A percentile compares a stretch with the other conserved stretches of the same genome.
These are phyloP conservation scores for Diplodia corticola DNA, from an alignment of 2,329 filamentous ascomycete species.

Conservation along the genomic window DNA sequence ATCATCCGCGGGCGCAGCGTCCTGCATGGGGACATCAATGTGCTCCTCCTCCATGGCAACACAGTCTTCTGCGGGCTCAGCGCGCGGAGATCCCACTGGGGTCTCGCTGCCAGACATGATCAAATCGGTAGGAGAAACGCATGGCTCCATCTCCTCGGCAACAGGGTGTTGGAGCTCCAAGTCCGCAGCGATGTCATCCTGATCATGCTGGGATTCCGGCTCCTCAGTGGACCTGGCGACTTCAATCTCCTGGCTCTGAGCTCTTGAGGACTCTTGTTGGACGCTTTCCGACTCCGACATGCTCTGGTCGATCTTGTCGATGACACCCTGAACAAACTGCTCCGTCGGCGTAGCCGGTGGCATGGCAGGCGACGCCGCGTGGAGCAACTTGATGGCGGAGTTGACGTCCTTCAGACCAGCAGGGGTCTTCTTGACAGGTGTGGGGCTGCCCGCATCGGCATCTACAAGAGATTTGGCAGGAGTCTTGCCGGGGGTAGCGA, in stretches of 20 bases:
- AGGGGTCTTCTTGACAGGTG: conserved; percentile 9
- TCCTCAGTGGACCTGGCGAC: conserved; percentile 1
- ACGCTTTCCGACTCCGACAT: conserved; percentile 1
- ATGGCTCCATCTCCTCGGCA: not conserved
- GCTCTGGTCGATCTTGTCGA: conserved; percentile 20
- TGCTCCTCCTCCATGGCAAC: not conserved
- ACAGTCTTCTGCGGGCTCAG: not conserved
- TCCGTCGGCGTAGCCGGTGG: conserved; percentile 9
- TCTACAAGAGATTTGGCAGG: conserved; percentile 9
- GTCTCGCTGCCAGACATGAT: conserved; percentile 6
- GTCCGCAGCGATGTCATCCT: not conserved
- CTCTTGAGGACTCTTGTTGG: not conserved
- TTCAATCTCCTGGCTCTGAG: not conserved
- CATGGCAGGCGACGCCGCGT: conserved; percentile 8
- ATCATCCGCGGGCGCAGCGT: not conserved
- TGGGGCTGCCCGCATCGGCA: conserved; percentile 15
- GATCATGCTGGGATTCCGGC: not conserved
- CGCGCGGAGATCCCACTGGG: not conserved
- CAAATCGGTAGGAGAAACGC: not conserved
- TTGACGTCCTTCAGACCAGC: conserved; percentile 20
- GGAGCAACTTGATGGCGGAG: conserved; percentile 13
- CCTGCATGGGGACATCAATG: not conserved
- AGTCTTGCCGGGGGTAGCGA: conserved; percentile 8
- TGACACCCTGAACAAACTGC: conserved; percentile 18
- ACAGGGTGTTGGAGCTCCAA: not conserved